phyloP scores from a whole-genome alignment of 2,329 filamentous ascomycete species.

The Colletotrichum sublineola region DNA sequence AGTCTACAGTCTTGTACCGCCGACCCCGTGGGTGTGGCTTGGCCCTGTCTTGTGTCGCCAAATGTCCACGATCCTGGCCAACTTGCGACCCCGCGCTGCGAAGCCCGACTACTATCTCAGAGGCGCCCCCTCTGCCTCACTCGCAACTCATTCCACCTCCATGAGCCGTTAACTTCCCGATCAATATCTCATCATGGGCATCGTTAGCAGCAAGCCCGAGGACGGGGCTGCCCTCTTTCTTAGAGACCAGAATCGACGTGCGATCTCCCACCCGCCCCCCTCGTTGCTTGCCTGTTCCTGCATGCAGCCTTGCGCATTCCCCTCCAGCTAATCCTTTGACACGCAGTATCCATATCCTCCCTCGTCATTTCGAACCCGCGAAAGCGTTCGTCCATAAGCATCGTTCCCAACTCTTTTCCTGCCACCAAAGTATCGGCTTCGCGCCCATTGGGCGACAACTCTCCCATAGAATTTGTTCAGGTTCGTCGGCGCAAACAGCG shows the following conservation, averaged over 20 bases:
- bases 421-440: constrained; percentile 81
- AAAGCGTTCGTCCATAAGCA: constrained; percentile 80
- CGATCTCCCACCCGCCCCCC: constrained; percentile 51
- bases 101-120: constrained; percentile 34
- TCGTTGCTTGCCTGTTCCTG: constrained; percentile 36
- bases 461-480: constrained; percentile 91
- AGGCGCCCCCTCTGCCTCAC: constrained; percentile 19
- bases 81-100: constrained; percentile 42
- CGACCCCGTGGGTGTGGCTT: constrained; percentile 40
- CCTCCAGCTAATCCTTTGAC: constrained; percentile 42
- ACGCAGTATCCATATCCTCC: constrained; percentile 85
- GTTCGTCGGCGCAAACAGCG: constrained; percentile 62
- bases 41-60: constrained; percentile 40
- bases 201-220: constrained; percentile 88
- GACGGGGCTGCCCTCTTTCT: constrained; percentile 85
- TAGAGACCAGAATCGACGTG: constrained; percentile 93
- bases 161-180: constrained; percentile 39
- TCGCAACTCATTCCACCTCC: constrained; percentile 18
- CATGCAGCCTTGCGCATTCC: constrained; percentile 39
- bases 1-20: constrained; percentile 34
- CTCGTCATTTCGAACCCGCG: constrained; percentile 85
- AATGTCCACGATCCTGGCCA: constrained; percentile 41
- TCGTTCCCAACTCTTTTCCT: constrained; percentile 89
- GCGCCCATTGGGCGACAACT: constrained; percentile 79
- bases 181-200: constrained; percentile 79